These are phyloP conservation scores for Boletus sp. DNA, from an alignment of 768 basidiomycete genomes.

Conservation along the genomic window DNA sequence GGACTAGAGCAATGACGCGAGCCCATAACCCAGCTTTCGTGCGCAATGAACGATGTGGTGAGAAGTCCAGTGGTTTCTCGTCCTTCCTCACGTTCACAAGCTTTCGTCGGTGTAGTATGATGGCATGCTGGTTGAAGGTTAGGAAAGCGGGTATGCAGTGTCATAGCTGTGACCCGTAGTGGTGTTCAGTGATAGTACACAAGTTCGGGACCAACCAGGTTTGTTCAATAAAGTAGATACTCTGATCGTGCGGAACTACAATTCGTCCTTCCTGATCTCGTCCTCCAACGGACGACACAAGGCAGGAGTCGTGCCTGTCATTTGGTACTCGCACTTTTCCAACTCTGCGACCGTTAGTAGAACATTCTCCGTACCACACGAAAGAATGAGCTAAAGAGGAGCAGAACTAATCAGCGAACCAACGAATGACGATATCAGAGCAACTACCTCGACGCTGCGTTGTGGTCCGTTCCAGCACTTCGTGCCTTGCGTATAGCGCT, in stretches of 20 bases:
- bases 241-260: slow-evolving; percentile 15
- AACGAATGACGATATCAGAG: not conserved
- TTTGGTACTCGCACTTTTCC: slow-evolving; percentile 94
- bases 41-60: not conserved
- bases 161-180: not conserved
- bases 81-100: no score
- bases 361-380: slow-evolving; percentile 84
- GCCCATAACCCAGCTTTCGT: not conserved
- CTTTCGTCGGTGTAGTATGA: no score
- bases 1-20: not conserved
- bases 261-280: slow-evolving; percentile 28
- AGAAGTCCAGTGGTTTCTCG: not conserved
- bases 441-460: slow-evolving; percentile 71
- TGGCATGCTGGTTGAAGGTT: not conserved
- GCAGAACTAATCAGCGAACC: slow-evolving; percentile 1
- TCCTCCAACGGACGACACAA: slow-evolving; percentile 56
- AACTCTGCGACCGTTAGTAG: slow-evolving; percentile 78
- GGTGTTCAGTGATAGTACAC: not conserved
- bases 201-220: no score
- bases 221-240: slow-evolving; percentile 1
- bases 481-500: slow-evolving; percentile 78
- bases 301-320: slow-evolving; percentile 82
- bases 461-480: slow-evolving; percentile 97
- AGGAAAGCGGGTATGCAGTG: not conserved
- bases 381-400: slow-evolving; percentile 59